A percentile compares a stretch with the other conserved stretches of the same genome.
phyloP scores from a whole-genome alignment of 176 grass and related monocot genomes.

The Eragrostis nindensis region DNA sequence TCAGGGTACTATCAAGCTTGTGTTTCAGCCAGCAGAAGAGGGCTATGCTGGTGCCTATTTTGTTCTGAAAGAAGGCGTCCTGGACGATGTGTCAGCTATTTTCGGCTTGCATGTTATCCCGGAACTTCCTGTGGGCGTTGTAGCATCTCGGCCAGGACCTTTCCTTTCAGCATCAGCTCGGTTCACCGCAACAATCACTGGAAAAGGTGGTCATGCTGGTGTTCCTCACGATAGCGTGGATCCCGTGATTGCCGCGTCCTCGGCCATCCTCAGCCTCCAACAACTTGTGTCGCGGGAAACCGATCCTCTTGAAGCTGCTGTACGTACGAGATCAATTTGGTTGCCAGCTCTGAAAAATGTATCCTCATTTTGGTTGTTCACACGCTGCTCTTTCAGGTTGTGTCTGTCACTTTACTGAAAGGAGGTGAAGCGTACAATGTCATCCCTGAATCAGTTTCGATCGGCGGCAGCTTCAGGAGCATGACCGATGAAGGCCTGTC shows the following conservation, averaged over 20 bases:
- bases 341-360: not conserved
- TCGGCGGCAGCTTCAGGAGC: slow-evolving; percentile 77
- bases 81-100: slow-evolving; percentile 40
- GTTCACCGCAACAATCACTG: slow-evolving; percentile 27
- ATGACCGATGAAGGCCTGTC: slow-evolving; percentile 54
- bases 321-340: not conserved
- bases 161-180: slow-evolving; percentile 36
- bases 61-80: slow-evolving; percentile 32
- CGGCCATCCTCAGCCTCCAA: slow-evolving; percentile 52
- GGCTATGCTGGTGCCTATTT: slow-evolving; percentile 46
- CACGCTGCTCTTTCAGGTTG: slow-evolving; percentile 48
- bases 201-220: slow-evolving; percentile 56
- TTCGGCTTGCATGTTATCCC: slow-evolving; percentile 52
- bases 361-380: not conserved
- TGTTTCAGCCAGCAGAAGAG: slow-evolving; percentile 67
- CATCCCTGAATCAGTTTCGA: slow-evolving; percentile 58
- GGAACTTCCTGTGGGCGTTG: slow-evolving; percentile 13
- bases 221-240: slow-evolving; percentile 43
- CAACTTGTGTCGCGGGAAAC: slow-evolving; percentile 47
- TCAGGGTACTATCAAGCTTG: slow-evolving; percentile 60
- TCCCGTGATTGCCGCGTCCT: slow-evolving; percentile 44
- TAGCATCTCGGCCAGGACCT: slow-evolving; percentile 39
- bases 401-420: slow-evolving; percentile 57
- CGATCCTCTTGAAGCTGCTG: slow-evolving; percentile 39
- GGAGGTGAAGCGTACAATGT: slow-evolving; percentile 75